phyloP scores from a whole-genome alignment of 2,329 filamentous ascomycete species.

The Talaromyces marneffei region DNA sequence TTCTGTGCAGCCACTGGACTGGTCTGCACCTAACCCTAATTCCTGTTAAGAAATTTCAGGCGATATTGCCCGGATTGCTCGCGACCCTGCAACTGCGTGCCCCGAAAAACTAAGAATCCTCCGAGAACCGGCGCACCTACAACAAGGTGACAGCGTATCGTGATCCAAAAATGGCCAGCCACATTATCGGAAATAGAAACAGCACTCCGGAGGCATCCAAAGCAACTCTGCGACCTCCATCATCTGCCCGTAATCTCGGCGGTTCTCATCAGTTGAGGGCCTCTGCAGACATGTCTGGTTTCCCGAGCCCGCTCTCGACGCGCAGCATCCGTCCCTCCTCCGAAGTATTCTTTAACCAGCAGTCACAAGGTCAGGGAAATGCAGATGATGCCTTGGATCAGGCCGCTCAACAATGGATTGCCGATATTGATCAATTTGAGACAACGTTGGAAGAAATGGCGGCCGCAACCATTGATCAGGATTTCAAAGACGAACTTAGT shows the following conservation, averaged over 20 bases:
- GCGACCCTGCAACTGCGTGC: conserved; percentile 17
- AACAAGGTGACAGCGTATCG: background rate
- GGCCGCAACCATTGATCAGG: conserved; percentile 94
- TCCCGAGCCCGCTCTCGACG: conserved; percentile 64
- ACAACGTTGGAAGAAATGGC: conserved; percentile 99
- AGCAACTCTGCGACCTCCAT: conserved; percentile 74
- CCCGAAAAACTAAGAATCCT: conserved; percentile 7
- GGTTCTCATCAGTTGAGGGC: conserved; percentile 82
- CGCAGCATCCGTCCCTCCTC: conserved; percentile 86
- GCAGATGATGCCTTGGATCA: conserved; percentile 85
- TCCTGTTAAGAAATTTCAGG: conserved; percentile 23
- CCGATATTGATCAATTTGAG: conserved; percentile 98
- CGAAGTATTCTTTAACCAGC: conserved; percentile 82
- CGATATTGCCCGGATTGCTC: background rate
- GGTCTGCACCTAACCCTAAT: conserved; percentile 37
- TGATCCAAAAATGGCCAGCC: conserved; percentile 50
- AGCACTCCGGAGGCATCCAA: conserved; percentile 90
- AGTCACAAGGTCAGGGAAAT: conserved; percentile 61
- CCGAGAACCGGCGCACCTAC: background rate
- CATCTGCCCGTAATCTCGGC: conserved; percentile 72
- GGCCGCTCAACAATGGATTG: conserved; percentile 96
- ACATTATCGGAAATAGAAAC: conserved; percentile 78
- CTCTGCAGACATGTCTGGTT: conserved; percentile 90
- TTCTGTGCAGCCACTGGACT: conserved; percentile 43
- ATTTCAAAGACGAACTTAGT: conserved; percentile 98